Evolutionary conservation across 2,329 filamentous ascomycete species (phyloP), one percentile per base, ranked within the genome.

Genomic region (Calonectria hawksworthii): DNA sequence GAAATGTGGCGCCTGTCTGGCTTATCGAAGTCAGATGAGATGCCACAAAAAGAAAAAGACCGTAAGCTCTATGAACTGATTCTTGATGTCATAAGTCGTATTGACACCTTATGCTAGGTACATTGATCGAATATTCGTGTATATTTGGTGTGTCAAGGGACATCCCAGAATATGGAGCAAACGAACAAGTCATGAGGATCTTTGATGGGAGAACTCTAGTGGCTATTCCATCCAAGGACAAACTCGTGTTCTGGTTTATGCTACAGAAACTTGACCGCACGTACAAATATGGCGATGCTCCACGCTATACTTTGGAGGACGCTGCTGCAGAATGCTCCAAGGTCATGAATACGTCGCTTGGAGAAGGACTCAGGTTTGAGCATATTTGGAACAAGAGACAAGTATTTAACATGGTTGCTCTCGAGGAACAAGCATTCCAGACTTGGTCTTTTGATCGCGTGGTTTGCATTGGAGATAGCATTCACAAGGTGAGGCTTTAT

Each of bases 11-110:
- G 61, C 26, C 16, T 65, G 61, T 65, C 61, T n/a, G 28, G 38
- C 16, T 18, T 18, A 4, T 65, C 61, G 84, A 23, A 21, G 21
- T n/a, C 38, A n/a, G 21, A n/a, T 32, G 38, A 32, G 23, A 44
- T 47, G 5, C 41, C 61, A 9, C 38, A 47, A 10, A 21, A 32
- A 4, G 38, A 65, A 32, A 65, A 65, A 34, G 41, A 47, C 13
- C 36, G 61, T 56, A 30, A 34, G 52, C n/a, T 56, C 4, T 54
- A n/a, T n/a, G n/a, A n/a, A n/a, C 30, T 10, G 1, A 13, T 11
- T 7, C 9, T n/a, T 34, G 21, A 1, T 34, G 13, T 14, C 14
- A 13, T 7, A n/a, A 34, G 7, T 10, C 2, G 34, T 5, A 13
- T 23, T 65, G 4, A 65, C 26, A 50, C 50, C 8, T 44, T 5